Evolutionary conservation across 2,329 filamentous ascomycete genomes (phyloP).

Genomic region (Talaromyces sp.): DNA sequence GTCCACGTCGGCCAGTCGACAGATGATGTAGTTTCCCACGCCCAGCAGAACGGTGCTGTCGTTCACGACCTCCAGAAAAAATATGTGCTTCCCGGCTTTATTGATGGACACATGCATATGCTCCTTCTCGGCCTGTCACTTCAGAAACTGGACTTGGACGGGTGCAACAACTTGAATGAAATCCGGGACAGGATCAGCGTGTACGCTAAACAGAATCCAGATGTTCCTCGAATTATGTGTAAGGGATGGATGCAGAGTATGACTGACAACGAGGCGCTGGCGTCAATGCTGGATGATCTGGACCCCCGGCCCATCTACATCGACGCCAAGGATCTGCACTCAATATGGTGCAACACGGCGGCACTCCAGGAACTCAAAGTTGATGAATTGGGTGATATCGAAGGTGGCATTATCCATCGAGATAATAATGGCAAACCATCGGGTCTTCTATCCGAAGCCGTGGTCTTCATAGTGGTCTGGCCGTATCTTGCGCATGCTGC

Average conservation of each 20-base stretch:
- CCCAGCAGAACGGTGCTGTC: constrained; percentile 18
- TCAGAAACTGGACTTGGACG: constrained; percentile 40
- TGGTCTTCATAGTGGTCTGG: constrained; percentile 44
- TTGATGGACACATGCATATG: constrained; percentile 49
- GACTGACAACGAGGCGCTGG: constrained; percentile 41
- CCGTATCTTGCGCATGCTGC: constrained; percentile 42
- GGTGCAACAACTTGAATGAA: constrained; percentile 40
- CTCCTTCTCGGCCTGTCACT: constrained; percentile 47
- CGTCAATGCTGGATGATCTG: constrained; percentile 46
- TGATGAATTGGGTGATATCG: constrained; percentile 37
- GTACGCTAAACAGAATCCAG: constrained; percentile 38
- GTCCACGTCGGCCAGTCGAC: constrained; percentile 36
- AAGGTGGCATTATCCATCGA: constrained; percentile 45
- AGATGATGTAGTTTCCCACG: constrained; percentile 20
- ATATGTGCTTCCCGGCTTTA: constrained; percentile 44
- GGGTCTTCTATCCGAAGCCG: constrained; percentile 45
- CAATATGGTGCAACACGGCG: constrained; percentile 47
- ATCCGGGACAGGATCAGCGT: constrained; percentile 41
- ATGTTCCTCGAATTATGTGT: constrained; percentile 41
- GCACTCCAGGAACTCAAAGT: constrained; percentile 44
- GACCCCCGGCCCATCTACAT: constrained; percentile 47
- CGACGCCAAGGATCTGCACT: constrained; percentile 48
- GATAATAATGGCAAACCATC: constrained; percentile 40
- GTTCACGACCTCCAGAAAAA: constrained; percentile 33
- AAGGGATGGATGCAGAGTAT: constrained; percentile 48